Evolutionary conservation across 129 eudicot genomes (phyloP).

Genomic region (Helianthus annuus): DNA sequence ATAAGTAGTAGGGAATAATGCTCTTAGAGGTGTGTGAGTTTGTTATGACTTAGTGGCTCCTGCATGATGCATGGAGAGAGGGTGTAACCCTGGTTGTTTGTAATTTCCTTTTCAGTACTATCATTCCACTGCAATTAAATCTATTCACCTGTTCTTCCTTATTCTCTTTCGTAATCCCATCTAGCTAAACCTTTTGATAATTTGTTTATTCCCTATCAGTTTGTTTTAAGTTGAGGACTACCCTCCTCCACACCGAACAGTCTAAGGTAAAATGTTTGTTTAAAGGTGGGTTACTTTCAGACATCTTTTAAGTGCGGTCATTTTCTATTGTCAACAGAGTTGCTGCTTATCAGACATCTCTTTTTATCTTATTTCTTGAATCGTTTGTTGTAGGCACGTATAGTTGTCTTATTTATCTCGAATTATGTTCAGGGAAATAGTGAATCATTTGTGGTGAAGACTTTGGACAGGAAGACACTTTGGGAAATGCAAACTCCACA

Average conservation of each 20-base stretch:
- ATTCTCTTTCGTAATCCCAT: too few species aligned
- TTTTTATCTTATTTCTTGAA: slow-evolving; percentile 7
- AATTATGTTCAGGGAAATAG: slow-evolving; percentile 63
- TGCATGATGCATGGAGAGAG: background rate
- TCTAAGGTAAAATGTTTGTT: background rate
- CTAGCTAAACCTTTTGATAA: too few species aligned
- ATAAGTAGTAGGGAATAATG: background rate
- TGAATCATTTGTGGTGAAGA: slow-evolving; percentile 83
- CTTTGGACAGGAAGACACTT: slow-evolving; percentile 90
- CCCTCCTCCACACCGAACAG: too few species aligned
- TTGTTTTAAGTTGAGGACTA: too few species aligned
- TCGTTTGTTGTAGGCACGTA: slow-evolving; percentile 1
- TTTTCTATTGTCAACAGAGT: background rate
- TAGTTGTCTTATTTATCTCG: slow-evolving; percentile 14
- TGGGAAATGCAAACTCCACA: slow-evolving; percentile 99
- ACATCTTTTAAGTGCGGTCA: background rate
- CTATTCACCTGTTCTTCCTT: background rate
- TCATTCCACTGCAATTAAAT: background rate
- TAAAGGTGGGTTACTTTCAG: background rate
- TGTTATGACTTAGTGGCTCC: background rate
- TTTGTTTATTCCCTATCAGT: too few species aligned
- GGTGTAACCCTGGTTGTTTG: background rate
- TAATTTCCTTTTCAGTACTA: background rate
- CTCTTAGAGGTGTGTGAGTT: background rate
- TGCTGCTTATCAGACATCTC: slow-evolving; percentile 16